Evolutionary conservation across 768 basidiomycete species (phyloP), one percentile per base, ranked within the genome.

Genomic region (Naganishia vaughanmartiniae): DNA sequence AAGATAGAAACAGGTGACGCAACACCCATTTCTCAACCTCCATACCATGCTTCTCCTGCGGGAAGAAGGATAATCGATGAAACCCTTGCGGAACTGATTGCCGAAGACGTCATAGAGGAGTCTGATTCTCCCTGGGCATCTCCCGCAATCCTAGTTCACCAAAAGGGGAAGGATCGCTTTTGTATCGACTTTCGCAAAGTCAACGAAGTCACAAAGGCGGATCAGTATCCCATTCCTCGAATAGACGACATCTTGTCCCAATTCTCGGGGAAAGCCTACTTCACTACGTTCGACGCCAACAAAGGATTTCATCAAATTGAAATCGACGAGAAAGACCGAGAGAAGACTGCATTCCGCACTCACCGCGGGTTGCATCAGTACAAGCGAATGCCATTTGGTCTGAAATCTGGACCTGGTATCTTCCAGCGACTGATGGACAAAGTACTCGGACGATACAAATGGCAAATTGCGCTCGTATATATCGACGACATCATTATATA

Each of bases 401-500:
- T 70, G 5, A 45, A 60, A 34, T 65, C 65, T 6, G 69, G 48
- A 21, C 69, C 69, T 9, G 28, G 15, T 14, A 30, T 70, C 26
- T 70, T 65, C 42, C 69, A 70, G 45, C 48, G 69, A 4, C 34
- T 70, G 33, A 70, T 63, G 58, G 69, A 70, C 53, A 53, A 48
- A 36, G 46, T 70, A 6, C 58, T 70, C 17, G 57, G 69, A 4
- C 36, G 36, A 26, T 70, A 14, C 42, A 60, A 53, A 36, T 70
- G 69, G 69, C 56, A 70, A 34, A 36, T 39, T 10, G 56, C 36
- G 1, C 69, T 70, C 3, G 69, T 70, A 4, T 70, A 70, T 28
- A 70, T 70, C 34, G 58, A 70, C 58, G 69, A 70, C 33, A 46
- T 70, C 4, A 70, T 70, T 42, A 53, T 70, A 6, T 70, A 70